Conservation (phyloP, 768 basidiomycete genomes). For the Leccinum subgranulosum region DNA sequence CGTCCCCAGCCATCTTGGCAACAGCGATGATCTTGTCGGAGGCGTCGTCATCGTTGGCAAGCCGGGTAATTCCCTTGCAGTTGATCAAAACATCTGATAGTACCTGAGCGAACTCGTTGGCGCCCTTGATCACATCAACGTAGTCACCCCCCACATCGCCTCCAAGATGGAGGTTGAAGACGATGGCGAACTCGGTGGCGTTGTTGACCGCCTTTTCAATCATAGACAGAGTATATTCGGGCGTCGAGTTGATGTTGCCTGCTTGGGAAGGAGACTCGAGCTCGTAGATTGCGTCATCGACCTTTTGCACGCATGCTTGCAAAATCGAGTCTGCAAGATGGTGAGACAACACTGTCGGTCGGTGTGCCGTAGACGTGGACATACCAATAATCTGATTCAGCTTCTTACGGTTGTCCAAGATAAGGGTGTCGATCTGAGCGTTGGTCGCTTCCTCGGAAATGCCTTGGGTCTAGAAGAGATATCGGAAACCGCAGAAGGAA, state of each 20-base stretch:
- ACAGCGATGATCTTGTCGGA: conserved; percentile 85
- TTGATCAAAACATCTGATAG: conserved; percentile 89
- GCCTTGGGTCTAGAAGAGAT: conserved; percentile 62
- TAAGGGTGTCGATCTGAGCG: conserved; percentile 96
- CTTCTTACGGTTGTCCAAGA: conserved; percentile 96
- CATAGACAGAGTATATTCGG: conserved; percentile 97
- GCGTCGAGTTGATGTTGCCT: conserved; percentile 96
- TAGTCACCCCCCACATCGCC: conserved; percentile 89
- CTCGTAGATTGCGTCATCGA: conserved; percentile 97
- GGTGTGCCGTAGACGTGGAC: conserved; percentile 28
- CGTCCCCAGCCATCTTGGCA: conserved; percentile 84
- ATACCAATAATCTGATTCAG: conserved; percentile 91
- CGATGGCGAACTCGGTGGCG: conserved; percentile 92
- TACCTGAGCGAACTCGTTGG: conserved; percentile 94
- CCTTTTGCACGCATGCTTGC: conserved; percentile 93
- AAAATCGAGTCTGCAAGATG: conserved; percentile 82
- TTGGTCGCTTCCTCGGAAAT: conserved; percentile 87
- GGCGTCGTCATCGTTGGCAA: conserved; percentile 87
- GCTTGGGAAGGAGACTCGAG: conserved; percentile 93
- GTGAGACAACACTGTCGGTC: conserved; percentile 11
- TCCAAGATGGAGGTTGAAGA: conserved; percentile 88
- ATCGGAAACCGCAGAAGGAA: neutral
- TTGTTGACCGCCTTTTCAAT: conserved; percentile 95
- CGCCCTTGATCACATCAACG: conserved; percentile 96
- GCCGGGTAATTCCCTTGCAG: conserved; percentile 92